A percentile compares a stretch with the other conserved stretches of the same genome.
Evolutionary conservation across 2,329 filamentous ascomycete genomes (phyloP).

Genomic region (Kalmusia sp.): DNA sequence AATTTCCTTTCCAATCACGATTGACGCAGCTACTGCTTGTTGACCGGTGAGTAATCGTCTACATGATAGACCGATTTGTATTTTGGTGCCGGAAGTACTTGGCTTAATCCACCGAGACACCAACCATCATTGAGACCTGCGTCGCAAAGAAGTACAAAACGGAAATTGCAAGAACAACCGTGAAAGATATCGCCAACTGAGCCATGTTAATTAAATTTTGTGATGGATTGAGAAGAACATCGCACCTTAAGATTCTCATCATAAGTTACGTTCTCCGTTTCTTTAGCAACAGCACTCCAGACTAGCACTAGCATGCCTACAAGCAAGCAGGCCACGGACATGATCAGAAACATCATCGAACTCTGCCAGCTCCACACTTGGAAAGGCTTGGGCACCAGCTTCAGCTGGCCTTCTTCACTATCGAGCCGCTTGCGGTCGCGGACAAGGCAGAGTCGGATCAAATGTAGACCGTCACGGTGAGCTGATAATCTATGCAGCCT

Average conservation of each 20-base stretch:
- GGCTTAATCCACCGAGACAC: slow-evolving; percentile 8
- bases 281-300: slow-evolving; percentile 5
- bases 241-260: slow-evolving; percentile 9
- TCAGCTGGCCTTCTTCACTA: slow-evolving; percentile 8
- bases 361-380: slow-evolving; percentile 14
- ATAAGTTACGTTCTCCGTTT: neutral
- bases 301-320: slow-evolving; percentile 10
- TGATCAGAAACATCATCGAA: slow-evolving; percentile 10
- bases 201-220: too few relatives aligned
- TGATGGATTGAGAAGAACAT: too few relatives aligned
- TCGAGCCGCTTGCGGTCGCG: slow-evolving; percentile 13
- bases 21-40: too few relatives aligned
- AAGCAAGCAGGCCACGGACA: slow-evolving; percentile 10
- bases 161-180: neutral
- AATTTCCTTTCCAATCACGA: too few relatives aligned
- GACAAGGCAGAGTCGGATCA: slow-evolving; percentile 11
- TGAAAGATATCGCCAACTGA: slow-evolving; percentile 12
- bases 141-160: slow-evolving; percentile 9
- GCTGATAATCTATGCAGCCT: slow-evolving; percentile 11
- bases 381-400: slow-evolving; percentile 10
- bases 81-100: too few relatives aligned
- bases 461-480: slow-evolving; percentile 8
- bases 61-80: too few relatives aligned
- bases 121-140: slow-evolving; percentile 15
- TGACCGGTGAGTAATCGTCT: too few relatives aligned